Evolutionary conservation across 2,329 filamentous ascomycete species (phyloP), one percentile per base, ranked within the genome.

Genomic region (Aspergillus latus): DNA sequence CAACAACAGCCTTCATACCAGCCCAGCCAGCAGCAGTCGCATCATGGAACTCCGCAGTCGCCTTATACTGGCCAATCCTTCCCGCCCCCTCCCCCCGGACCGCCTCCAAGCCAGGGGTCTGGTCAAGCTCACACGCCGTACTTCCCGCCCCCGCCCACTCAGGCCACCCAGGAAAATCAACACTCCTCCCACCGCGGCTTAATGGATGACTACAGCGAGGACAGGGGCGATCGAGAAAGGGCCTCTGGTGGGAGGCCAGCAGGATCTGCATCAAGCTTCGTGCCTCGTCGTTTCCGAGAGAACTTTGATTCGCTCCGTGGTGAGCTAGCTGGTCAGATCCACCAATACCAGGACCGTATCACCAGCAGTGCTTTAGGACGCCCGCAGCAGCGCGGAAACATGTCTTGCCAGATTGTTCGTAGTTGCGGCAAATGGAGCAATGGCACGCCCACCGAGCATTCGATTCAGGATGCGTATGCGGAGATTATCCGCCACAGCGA

Each of bases 341-440:
- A 77, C 55, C 74, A 75, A 28, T 76, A 78, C 56, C 74, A 76
- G 54, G 74, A 76, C 60, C 67, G 67, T 5, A 64, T 72, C 43
- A 68, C 62, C 10, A 64, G 62, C 26, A 60, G 64, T 5, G 15
- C 37, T 11, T 34, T 52, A 34, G 49, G 52, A 13, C 49, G 51
- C 16, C 61, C 64, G 1, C 68, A 68, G 48, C 57, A 52, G 26
- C 62, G 65, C 7, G 70, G 72, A 10, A 70, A 68, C 42, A 73
- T 74, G 68, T 67, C 62, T n/a, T 76, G 74, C 49, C 68, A 76
- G 54, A 71, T 75, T 39, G 68, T 97, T 15, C 85, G 93, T 43
- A 96, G 91, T 55, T 94, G 90, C 61, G 84, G 85, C n/a, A 92
- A 97, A 73, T 97, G 93, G 93, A 96, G 90, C n/a, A 94, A 89